Evolutionary conservation across 177 flowering plant genomes (phyloP).

Genomic region (Vitis hybrid): DNA sequence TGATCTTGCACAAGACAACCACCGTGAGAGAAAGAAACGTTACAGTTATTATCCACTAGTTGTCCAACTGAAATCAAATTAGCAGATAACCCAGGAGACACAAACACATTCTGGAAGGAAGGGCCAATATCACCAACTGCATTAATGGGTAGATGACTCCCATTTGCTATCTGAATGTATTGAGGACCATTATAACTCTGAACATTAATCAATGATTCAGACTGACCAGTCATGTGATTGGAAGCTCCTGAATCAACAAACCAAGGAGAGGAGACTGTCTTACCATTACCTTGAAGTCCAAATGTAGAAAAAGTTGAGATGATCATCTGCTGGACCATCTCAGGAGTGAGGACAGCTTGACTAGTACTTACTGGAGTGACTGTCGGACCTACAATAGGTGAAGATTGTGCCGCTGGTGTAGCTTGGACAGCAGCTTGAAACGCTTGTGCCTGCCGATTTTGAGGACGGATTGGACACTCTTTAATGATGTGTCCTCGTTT

Average conservation of each 20-base stretch:
- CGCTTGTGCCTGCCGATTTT: not conserved
- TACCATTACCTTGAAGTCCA: slow-evolving; percentile 11
- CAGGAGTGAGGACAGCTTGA: not conserved
- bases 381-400: not conserved
- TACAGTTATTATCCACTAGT: slow-evolving; percentile 11
- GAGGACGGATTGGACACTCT: slow-evolving; percentile 1
- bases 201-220: too few species aligned
- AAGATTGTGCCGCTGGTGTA: too few species aligned
- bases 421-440: not conserved
- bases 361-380: not conserved
- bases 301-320: slow-evolving; percentile 10
- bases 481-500: slow-evolving; percentile 8
- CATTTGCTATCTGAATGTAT: not conserved
- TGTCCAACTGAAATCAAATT: not conserved
- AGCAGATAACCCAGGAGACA: slow-evolving; percentile 6
- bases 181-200: too few species aligned
- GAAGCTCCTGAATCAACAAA: slow-evolving; percentile 7
- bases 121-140: not conserved
- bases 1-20: slow-evolving; percentile 21
- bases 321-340: slow-evolving; percentile 15
- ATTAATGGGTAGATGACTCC: not conserved
- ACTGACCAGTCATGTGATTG: slow-evolving; percentile 8
- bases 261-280: not conserved
- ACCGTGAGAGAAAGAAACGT: slow-evolving; percentile 19
- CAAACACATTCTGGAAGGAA: slow-evolving; percentile 3